Evolutionary conservation across 2,329 filamentous ascomycete genomes (phyloP).

Genomic region (Verticillium klebahnii): DNA sequence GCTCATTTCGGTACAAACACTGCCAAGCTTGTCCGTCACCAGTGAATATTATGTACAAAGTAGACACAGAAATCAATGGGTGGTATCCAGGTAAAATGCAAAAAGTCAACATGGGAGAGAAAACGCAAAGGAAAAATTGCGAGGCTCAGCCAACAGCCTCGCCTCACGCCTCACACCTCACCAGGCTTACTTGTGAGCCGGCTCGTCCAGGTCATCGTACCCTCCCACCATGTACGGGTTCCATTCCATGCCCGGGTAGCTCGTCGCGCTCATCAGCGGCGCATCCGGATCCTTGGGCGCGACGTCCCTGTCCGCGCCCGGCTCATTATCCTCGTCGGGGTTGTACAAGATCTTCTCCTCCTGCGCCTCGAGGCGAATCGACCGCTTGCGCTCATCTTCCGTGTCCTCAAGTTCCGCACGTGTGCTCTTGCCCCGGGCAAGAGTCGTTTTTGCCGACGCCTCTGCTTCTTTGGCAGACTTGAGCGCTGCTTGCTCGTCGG

Average conservation of each 20-base stretch:
- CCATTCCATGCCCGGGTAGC: slow-evolving; percentile 70
- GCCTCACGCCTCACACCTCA: too few species aligned
- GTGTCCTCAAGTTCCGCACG: slow-evolving; percentile 35
- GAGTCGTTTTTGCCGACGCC: neutral
- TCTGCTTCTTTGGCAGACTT: neutral
- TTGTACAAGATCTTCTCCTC: slow-evolving; percentile 50
- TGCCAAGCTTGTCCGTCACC: neutral
- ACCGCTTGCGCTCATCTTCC: slow-evolving; percentile 40
- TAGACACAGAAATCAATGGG: neutral
- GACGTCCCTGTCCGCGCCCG: slow-evolving; percentile 24
- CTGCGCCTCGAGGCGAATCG: slow-evolving; percentile 35
- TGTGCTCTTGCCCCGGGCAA: slow-evolving; percentile 11
- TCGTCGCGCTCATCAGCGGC: slow-evolving; percentile 60
- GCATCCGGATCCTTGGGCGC: slow-evolving; percentile 36
- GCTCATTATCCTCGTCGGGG: slow-evolving; percentile 19
- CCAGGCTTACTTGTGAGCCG: neutral
- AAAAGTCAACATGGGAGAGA: neutral
- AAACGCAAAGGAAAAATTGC: neutral
- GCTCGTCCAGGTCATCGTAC: slow-evolving; percentile 10
- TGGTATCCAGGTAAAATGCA: neutral
- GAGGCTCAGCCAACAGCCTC: neutral
- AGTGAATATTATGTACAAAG: neutral
- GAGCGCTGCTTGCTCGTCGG: slow-evolving; percentile 7
- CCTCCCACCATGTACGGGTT: slow-evolving; percentile 41
- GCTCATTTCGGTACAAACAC: neutral